phyloP scores from a whole-genome alignment of 108 stramenopile genomes.

The Conticribra guillardii region DNA sequence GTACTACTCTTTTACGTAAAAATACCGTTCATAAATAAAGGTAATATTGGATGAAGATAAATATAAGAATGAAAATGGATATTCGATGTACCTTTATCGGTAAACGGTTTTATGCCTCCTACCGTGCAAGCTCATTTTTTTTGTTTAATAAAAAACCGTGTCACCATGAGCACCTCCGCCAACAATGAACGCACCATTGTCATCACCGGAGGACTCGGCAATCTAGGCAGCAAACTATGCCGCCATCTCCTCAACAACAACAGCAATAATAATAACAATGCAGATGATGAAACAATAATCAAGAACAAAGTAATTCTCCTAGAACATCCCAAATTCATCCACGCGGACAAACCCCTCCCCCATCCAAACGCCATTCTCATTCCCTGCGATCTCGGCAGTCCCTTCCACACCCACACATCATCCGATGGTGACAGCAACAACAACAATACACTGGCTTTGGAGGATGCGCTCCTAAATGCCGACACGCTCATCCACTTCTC shows the following conservation, averaged over 20 bases:
- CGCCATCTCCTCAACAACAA: conserved; percentile 24
- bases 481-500: conserved; percentile 48
- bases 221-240: conserved; percentile 52
- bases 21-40: too few relatives aligned
- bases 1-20: too few relatives aligned
- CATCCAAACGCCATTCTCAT: conserved; percentile 33
- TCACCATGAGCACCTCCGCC: background rate
- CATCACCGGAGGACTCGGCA: conserved; percentile 55
- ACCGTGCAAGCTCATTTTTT: too few relatives aligned
- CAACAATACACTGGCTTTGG: conserved; percentile 13
- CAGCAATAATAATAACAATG: background rate
- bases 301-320: conserved; percentile 39
- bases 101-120: too few relatives aligned
- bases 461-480: conserved; percentile 13
- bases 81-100: too few relatives aligned
- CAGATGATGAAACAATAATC: too few relatives aligned
- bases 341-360: conserved; percentile 10
- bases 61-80: too few relatives aligned
- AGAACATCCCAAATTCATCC: conserved; percentile 45
- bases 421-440: too few relatives aligned
- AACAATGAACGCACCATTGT: conserved; percentile 24
- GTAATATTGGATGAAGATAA: too few relatives aligned
- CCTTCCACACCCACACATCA: too few relatives aligned
- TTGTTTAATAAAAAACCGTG: too few relatives aligned
- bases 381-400: conserved; percentile 37